Evolutionary conservation across 305 asterid genomes (phyloP), one percentile per base, ranked within the genome.

Genomic region (Rubia peregrina): DNA sequence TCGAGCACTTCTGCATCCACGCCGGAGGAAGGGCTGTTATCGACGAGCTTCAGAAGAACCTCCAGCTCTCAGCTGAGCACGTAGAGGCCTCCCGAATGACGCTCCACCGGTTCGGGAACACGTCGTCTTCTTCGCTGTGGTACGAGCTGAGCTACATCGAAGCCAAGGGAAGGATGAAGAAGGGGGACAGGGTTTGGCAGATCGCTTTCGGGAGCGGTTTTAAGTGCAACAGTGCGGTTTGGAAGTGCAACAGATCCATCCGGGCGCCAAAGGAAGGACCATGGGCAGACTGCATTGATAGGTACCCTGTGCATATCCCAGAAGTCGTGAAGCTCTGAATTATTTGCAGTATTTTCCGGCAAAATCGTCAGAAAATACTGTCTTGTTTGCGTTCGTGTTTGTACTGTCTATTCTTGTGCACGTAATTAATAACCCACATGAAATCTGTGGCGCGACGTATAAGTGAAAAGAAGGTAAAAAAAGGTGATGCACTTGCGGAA

Each of bases 41-140:
- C 67, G 93, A 90, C 65, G 95, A 90, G 82, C 89, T 88, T 19
- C 97, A 90, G 82, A 90, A 83, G 83, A 87, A 82, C 48, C 90
- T 90, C 3, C 85, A 81, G 77, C 73, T 90, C 46, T 90, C 91
- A 59, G 85, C 85, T 43, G 93, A 90, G 73, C 95, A 90, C 75
- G 95, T 90, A 43, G 97, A 90, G 80, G 95, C 97, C 1, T 88
- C 95, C 8, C 72, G 97, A 71, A 90, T 90, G 97, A 87, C 97
- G 3, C 78, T 90, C 1, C 91, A 90, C 77, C 78, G 91, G 0
- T 90, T 87, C 61, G 97, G 97, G 0, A 90, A 88, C 36, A 90
- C 97, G 3, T 88, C 94, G 0, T 90, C 97, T 0, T 88, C 95
- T 21, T 88, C 97, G 0, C 83, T 90, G 0, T 90, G 97, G 95